Evolutionary conservation across 768 basidiomycete species (phyloP).

Genomic region (Symmetrospora coprosmae): DNA sequence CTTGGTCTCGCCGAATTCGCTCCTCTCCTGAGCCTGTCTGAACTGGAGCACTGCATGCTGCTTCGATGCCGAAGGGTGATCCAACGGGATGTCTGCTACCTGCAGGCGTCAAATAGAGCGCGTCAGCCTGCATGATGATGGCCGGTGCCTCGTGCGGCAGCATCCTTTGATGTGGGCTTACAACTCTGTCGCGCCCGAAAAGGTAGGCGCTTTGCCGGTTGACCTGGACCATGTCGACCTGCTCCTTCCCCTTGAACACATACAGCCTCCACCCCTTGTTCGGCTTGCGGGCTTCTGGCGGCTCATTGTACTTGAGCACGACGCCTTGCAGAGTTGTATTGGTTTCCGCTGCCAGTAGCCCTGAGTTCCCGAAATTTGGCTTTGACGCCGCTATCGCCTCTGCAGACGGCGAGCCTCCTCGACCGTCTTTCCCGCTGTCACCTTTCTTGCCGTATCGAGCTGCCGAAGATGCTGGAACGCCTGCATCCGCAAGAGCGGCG

Average conservation of each 20-base stretch:
- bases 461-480: slow-evolving; percentile 9
- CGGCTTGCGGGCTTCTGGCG: slow-evolving; percentile 92
- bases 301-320: slow-evolving; percentile 93
- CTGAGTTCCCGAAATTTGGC: slow-evolving; percentile 78
- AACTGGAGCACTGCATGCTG: slow-evolving; percentile 96
- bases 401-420: slow-evolving; percentile 7
- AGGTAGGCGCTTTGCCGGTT: slow-evolving; percentile 88
- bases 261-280: slow-evolving; percentile 80
- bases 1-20: slow-evolving; percentile 69
- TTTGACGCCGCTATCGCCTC: slow-evolving; percentile 46
- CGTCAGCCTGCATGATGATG: background rate
- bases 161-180: slow-evolving; percentile 39
- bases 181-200: slow-evolving; percentile 72
- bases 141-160: background rate
- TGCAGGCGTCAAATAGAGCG: slow-evolving; percentile 16
- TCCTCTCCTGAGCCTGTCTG: slow-evolving; percentile 72
- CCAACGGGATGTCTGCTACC: slow-evolving; percentile 57
- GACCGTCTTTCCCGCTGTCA: slow-evolving; percentile 8
- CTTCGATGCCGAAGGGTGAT: slow-evolving; percentile 95
- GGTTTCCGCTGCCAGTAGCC: slow-evolving; percentile 85
- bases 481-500: slow-evolving; percentile 4
- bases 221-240: slow-evolving; percentile 80
- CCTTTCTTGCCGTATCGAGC: slow-evolving; percentile 4
- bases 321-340: slow-evolving; percentile 45
- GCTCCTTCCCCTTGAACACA: slow-evolving; percentile 89